A percentile compares a stretch with the other conserved stretches of the same genome.
Conservation (phyloP, 1,139 yeast species). For the Hanseniaspora gamundiae region DNA sequence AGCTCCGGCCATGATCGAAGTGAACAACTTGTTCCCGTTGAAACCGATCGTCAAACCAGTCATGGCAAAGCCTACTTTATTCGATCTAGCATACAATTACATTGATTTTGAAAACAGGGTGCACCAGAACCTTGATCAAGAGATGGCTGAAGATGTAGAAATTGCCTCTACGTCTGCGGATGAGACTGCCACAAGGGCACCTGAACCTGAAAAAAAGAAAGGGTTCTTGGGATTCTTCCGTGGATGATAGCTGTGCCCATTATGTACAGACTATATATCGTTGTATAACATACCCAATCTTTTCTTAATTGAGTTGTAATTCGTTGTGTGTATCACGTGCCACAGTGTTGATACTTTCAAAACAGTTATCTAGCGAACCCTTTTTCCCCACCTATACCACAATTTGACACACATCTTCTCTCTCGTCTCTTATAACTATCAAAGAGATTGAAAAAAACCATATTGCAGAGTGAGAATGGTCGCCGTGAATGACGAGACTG, state of each 20-base stretch:
- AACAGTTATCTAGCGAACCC: too few relatives aligned
- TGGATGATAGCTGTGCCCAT: conserved; percentile 14
- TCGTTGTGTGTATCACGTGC: too few relatives aligned
- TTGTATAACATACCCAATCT: not conserved
- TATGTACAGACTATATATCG: not conserved
- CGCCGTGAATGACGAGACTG: too few relatives aligned
- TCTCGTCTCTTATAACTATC: too few relatives aligned
- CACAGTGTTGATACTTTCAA: too few relatives aligned
- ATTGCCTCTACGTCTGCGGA: conserved; percentile 3
- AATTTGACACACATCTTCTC: too few relatives aligned
- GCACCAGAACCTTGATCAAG: conserved; percentile 3
- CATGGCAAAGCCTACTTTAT: conserved; percentile 74
- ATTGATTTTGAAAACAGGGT: conserved; percentile 34
- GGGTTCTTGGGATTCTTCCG: conserved; percentile 41
- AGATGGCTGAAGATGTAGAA: not conserved
- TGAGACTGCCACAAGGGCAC: conserved; percentile 6
- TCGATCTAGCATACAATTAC: conserved; percentile 80
- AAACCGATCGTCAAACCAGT: conserved; percentile 41
- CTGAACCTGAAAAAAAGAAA: conserved; percentile 26
- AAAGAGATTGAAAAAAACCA: too few relatives aligned
- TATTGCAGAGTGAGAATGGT: too few relatives aligned
- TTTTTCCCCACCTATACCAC: too few relatives aligned
- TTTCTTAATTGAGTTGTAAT: too few relatives aligned
- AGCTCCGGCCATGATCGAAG: conserved; percentile 26
- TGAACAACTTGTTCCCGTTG: conserved; percentile 37